phyloP scores from a whole-genome alignment of 2,329 filamentous ascomycete species.

The Microdochium bolleyi region DNA sequence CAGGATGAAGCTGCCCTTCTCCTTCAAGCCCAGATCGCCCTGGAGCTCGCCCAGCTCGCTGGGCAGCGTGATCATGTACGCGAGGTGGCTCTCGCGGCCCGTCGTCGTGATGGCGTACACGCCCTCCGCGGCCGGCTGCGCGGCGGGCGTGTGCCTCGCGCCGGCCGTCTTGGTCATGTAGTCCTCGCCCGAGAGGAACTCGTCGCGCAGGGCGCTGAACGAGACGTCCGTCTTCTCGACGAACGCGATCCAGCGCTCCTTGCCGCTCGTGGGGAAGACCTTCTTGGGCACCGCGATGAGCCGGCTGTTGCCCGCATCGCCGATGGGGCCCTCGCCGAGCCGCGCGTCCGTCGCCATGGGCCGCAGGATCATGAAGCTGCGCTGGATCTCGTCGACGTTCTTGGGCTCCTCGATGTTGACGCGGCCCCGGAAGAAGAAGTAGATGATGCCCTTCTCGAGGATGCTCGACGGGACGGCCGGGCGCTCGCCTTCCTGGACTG shows the following conservation, averaged over 20 bases:
- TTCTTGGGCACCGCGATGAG: constrained; percentile 81
- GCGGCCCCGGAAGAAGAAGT: constrained; percentile 80
- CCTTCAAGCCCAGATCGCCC: constrained; percentile 61
- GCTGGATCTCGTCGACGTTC: constrained; percentile 63
- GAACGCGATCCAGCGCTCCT: constrained; percentile 72
- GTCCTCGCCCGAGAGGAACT: constrained; percentile 57
- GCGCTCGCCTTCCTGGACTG: constrained; percentile 22
- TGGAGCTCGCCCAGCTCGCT: constrained; percentile 63
- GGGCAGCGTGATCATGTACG: constrained; percentile 72
- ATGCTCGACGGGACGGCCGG: constrained; percentile 40
- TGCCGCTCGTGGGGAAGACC: constrained; percentile 59
- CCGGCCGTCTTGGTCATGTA: constrained; percentile 74
- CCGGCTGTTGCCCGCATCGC: constrained; percentile 53
- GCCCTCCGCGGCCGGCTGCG: constrained; percentile 73
- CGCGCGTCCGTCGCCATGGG: constrained; percentile 65
- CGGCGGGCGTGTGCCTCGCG: constrained; percentile 58
- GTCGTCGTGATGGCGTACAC: constrained; percentile 75
- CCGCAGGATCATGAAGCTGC: constrained; percentile 72
- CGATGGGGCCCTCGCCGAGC: constrained; percentile 43
- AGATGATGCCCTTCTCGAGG: constrained; percentile 81
- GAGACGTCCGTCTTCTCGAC: constrained; percentile 66
- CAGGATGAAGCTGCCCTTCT: constrained; percentile 69
- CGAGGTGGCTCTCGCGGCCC: constrained; percentile 65
- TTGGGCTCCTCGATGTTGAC: constrained; percentile 66
- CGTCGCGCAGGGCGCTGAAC: constrained; percentile 63